phyloP scores from a whole-genome alignment of 2,329 filamentous ascomycete species.

The Apiospora sp. region DNA sequence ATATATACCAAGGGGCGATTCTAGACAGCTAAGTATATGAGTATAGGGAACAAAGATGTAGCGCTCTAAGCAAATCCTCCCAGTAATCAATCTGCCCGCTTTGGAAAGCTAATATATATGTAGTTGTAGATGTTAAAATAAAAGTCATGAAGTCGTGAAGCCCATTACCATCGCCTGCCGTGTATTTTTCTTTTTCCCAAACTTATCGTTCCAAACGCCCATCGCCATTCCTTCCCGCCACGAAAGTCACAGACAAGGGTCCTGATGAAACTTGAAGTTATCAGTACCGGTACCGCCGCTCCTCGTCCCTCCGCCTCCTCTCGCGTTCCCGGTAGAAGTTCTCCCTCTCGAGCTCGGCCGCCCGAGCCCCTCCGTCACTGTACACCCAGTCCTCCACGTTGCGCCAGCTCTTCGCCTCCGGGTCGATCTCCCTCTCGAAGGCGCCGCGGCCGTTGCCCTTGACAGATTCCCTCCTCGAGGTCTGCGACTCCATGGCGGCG shows the following conservation, averaged over 20 bases:
- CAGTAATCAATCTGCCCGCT: conserved; percentile 11
- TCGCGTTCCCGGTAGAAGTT: not conserved
- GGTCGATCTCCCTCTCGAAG: conserved; percentile 40
- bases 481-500: conserved; percentile 8
- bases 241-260: not conserved
- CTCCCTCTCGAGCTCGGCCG: not conserved
- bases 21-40: not conserved
- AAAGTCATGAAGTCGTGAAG: not conserved
- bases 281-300: conserved; percentile 4
- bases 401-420: conserved; percentile 42
- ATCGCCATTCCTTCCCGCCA: not conserved
- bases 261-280: not conserved
- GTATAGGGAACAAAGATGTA: not conserved
- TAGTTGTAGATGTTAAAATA: not conserved
- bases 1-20: conserved; percentile 5
- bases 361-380: not conserved
- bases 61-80: conserved; percentile 16
- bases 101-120: conserved; percentile 4
- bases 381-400: conserved; percentile 44
- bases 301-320: not conserved
- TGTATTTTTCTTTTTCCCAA: not conserved
- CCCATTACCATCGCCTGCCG: conserved; percentile 1
- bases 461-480: not conserved
- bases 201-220: not conserved
- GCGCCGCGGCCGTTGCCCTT: conserved; percentile 30